Conservation (phyloP, 441 rosid genomes). For the Populus hybrid region DNA sequence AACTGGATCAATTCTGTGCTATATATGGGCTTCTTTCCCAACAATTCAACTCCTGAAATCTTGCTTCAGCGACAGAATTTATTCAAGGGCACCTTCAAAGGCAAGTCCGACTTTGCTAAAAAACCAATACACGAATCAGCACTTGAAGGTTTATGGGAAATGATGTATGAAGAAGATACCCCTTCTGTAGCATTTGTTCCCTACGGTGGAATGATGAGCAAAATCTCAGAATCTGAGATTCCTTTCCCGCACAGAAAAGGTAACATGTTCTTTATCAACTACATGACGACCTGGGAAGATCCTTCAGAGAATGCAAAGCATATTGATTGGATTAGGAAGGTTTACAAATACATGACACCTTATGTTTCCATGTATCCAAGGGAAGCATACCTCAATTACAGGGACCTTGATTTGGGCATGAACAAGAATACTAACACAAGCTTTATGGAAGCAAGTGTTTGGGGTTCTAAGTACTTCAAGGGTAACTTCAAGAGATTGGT, state of each 20-base stretch:
- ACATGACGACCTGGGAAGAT: slow-evolving; percentile 42
- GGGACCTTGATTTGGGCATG: slow-evolving; percentile 61
- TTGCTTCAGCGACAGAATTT: slow-evolving; percentile 52
- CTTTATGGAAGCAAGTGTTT: slow-evolving; percentile 25
- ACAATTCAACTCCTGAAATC: slow-evolving; percentile 39
- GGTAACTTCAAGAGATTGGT: background rate
- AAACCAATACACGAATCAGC: slow-evolving; percentile 38
- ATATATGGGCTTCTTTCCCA: slow-evolving; percentile 43
- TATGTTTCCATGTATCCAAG: slow-evolving; percentile 63
- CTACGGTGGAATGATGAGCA: slow-evolving; percentile 64
- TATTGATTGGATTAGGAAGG: slow-evolving; percentile 36
- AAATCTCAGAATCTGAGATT: slow-evolving; percentile 35
- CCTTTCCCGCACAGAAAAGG: slow-evolving; percentile 61
- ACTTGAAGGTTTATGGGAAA: slow-evolving; percentile 47
- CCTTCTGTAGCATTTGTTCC: slow-evolving; percentile 45
- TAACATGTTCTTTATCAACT: slow-evolving; percentile 47
- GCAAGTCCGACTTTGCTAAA: slow-evolving; percentile 58
- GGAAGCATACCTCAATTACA: slow-evolving; percentile 52
- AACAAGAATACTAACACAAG: slow-evolving; percentile 30
- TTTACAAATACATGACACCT: slow-evolving; percentile 49
- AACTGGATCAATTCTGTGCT: slow-evolving; percentile 40
- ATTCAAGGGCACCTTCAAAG: slow-evolving; percentile 52
- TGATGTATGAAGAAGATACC: slow-evolving; percentile 22
- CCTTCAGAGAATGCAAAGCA: slow-evolving; percentile 22
- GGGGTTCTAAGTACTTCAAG: background rate